Evolutionary conservation across 768 basidiomycete genomes (phyloP), one percentile per base, ranked within the genome.

Genomic region (Paxillus rubicundulus): DNA sequence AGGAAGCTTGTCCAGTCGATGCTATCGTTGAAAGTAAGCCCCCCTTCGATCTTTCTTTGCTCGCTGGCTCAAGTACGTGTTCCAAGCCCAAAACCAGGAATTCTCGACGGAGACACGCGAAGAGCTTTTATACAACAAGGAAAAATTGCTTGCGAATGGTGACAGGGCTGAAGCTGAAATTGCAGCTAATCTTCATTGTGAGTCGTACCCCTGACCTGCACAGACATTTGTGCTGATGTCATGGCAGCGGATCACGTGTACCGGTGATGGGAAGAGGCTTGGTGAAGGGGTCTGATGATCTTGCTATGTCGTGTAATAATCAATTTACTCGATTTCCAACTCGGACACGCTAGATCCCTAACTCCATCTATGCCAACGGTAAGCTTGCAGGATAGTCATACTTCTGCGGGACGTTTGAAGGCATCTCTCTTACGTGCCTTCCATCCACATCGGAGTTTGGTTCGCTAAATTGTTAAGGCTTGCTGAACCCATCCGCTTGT

Each of bases 1-100:
- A 98, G 73, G 97, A 98, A 74, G 97, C 97, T 28, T 99, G 97
- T 70, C 97, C 97, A 2, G 97, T 98, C 52, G 97, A 98, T 73
- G 97, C 97, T 54, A 98, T 99, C 62, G 97, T 99, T 49, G 97
- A 98, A 77, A 96, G 95, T 96, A 67, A 59, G 92, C 76, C 38
- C 46, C 21, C 21, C 42, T 47, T 49, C 61, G 44, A 55, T 41
- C 32, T 51, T 40, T 48, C 49, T 24, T 50, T 54, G 21, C 33
- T 30, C 41, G 7, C 54, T 30, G 18, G 37, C 40, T 39, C 45
- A 59, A 43, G 16, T 6, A 24, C 20, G 10, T 50, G 17, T 45
- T n/a, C 46, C 13, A 65, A 97, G 93, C 95, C 21, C 91, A 96
- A 84, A 98, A 98, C 72, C 88, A 93, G 63, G 97, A 98, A 69